Percentiles rank a stretch among this genome's conserved stretches.
Evolutionary conservation across 2,329 filamentous ascomycete genomes (phyloP).

Genomic region (Ophidiomyces ophidiicola): DNA sequence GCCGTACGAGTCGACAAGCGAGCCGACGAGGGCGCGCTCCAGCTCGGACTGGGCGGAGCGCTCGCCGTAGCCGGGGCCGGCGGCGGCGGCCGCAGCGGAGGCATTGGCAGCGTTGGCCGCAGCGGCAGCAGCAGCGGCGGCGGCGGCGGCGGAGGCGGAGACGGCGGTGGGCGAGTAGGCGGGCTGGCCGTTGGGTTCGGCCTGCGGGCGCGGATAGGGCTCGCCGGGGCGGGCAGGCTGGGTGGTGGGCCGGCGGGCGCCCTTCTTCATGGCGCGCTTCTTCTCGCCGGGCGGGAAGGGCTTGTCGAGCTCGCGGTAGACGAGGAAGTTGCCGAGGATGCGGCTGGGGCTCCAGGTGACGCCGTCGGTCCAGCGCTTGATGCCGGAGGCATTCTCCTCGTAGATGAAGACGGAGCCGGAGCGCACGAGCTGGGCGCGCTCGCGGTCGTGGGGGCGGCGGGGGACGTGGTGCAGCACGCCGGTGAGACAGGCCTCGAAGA

Average conservation of each 20-base stretch:
- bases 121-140: too few relatives aligned
- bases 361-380: conserved; percentile 90
- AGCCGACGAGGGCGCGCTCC: conserved; percentile 58
- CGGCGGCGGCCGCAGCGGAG: conserved; percentile 20
- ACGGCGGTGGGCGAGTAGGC: conserved; percentile 29
- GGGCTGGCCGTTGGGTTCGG: conserved; percentile 27
- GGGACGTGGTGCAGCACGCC: conserved; percentile 63
- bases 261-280: conserved; percentile 67
- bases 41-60: conserved; percentile 34
- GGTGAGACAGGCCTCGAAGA: conserved; percentile 66
- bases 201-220: conserved; percentile 36
- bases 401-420: conserved; percentile 87
- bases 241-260: conserved; percentile 36
- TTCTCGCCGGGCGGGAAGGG: conserved; percentile 73
- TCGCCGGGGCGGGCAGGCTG: conserved; percentile 38
- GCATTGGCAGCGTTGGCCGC: conserved; percentile 24
- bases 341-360: conserved; percentile 82
- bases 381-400: conserved; percentile 78
- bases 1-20: conserved; percentile 75
- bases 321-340: conserved; percentile 71
- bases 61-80: conserved; percentile 21
- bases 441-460: conserved; percentile 73
- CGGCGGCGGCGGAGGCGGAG: neutral
- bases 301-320: conserved; percentile 71
- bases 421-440: conserved; percentile 61